Conservation (phyloP, 2,329 filamentous ascomycete species). For the Aspergillus flavus region DNA sequence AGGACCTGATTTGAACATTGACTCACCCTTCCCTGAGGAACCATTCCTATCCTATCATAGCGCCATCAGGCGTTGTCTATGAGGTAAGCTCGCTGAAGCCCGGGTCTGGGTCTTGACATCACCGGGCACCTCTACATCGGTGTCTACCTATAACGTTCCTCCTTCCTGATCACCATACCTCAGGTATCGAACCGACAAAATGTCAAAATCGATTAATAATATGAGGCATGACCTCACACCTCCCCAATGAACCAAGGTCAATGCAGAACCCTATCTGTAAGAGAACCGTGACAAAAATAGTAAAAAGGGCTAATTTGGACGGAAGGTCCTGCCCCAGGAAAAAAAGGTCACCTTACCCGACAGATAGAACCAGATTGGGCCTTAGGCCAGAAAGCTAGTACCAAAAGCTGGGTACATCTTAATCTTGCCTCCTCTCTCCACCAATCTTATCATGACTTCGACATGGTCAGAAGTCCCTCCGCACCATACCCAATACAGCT, state of each 20-base stretch:
- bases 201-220: neutral
- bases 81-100: neutral
- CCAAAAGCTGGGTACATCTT: neutral
- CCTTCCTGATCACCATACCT: too few relatives aligned
- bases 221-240: neutral
- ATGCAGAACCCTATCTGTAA: neutral
- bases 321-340: neutral
- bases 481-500: constrained; percentile 1
- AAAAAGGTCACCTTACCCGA: neutral
- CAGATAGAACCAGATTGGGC: neutral
- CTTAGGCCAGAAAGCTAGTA: neutral
- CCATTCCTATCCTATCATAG: constrained; percentile 4
- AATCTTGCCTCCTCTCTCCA: neutral
- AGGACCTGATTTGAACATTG: neutral
- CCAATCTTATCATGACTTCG: constrained; percentile 1
- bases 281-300: neutral
- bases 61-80: neutral
- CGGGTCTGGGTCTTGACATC: neutral
- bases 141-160: too few relatives aligned
- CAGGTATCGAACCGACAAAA: neutral
- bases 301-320: neutral
- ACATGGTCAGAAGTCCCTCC: neutral
- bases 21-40: neutral
- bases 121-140: neutral
- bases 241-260: neutral